Evolutionary conservation across 257 asterid species (phyloP).

Genomic region (Henckelia pumila): DNA sequence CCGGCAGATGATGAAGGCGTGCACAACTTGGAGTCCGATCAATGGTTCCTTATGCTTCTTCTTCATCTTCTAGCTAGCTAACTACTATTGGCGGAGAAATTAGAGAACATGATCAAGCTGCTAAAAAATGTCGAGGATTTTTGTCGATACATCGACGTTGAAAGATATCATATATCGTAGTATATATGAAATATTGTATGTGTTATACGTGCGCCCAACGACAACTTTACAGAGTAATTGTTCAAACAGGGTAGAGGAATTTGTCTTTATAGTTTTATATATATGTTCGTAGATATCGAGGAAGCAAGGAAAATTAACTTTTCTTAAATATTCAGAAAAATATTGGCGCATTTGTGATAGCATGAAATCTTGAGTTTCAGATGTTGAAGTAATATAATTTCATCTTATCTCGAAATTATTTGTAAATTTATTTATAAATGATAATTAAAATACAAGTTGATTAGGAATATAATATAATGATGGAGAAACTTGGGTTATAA

Average conservation of each 20-base stretch:
- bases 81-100: not conserved
- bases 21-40: constrained; percentile 40
- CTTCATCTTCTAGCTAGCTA: constrained; percentile 36
- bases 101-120: too few relatives aligned
- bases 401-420: too few relatives aligned
- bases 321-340: too few relatives aligned
- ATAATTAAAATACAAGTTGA: too few relatives aligned
- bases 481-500: too few relatives aligned
- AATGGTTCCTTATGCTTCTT: constrained; percentile 33
- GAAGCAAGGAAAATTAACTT: not conserved
- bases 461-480: too few relatives aligned
- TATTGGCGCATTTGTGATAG: not conserved
- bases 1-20: constrained; percentile 38
- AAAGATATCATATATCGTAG: too few relatives aligned
- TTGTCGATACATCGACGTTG: too few relatives aligned
- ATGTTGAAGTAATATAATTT: not conserved
- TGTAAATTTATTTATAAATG: too few relatives aligned
- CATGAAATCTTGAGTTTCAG: not conserved
- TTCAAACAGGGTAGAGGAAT: too few relatives aligned
- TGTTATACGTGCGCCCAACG: not conserved
- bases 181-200: too few relatives aligned
- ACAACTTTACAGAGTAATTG: not conserved
- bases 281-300: not conserved
- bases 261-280: too few relatives aligned
- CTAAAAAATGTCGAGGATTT: not conserved